These are phyloP conservation scores for Globisporangium cystogenes DNA, from an alignment of 352 stramenopile genomes.

Conservation along the genomic window DNA sequence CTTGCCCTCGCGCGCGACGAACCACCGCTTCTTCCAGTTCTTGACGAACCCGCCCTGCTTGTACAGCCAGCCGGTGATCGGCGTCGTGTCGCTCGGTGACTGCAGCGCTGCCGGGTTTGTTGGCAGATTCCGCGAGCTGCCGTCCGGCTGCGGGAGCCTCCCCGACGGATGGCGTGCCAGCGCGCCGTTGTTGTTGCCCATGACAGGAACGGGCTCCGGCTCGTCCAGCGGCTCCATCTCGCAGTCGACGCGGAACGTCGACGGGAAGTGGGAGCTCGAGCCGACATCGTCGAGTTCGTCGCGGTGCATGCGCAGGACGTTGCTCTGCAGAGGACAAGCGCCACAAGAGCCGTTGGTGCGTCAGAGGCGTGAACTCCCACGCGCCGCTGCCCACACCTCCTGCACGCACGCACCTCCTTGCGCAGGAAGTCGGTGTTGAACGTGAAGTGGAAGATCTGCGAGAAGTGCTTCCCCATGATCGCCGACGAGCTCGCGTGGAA, in stretches of 20 bases:
- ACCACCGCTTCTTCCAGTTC: constrained; percentile 85
- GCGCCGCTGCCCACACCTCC: background rate
- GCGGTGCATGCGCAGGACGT: constrained; percentile 45
- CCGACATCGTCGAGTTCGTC: constrained; percentile 56
- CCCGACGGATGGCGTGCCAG: background rate
- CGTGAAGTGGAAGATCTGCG: constrained; percentile 84
- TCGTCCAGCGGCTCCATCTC: constrained; percentile 33
- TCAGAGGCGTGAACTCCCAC: no score
- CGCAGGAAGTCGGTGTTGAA: constrained; percentile 83
- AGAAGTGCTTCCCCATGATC: constrained; percentile 73
- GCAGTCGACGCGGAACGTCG: constrained; percentile 52
- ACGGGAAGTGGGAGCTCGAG: constrained; percentile 42
- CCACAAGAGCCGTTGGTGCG: background rate
- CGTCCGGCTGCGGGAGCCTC: background rate
- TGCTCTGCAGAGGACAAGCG: constrained; percentile 18
- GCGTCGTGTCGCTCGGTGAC: constrained; percentile 17
- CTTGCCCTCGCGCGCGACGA: constrained; percentile 71
- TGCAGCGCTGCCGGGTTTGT: constrained; percentile 14
- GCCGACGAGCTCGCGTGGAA: constrained; percentile 72
- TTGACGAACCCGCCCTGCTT: constrained; percentile 80
- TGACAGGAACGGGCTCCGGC: background rate
- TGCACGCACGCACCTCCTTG: constrained; percentile 37
- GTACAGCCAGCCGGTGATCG: constrained; percentile 68
- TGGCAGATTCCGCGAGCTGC: constrained; percentile 11
- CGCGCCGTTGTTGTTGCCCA: background rate